Base-by-base conservation (phyloP, 495 filamentous ascomycete species). In the Articulospora tetracladia region DNA sequence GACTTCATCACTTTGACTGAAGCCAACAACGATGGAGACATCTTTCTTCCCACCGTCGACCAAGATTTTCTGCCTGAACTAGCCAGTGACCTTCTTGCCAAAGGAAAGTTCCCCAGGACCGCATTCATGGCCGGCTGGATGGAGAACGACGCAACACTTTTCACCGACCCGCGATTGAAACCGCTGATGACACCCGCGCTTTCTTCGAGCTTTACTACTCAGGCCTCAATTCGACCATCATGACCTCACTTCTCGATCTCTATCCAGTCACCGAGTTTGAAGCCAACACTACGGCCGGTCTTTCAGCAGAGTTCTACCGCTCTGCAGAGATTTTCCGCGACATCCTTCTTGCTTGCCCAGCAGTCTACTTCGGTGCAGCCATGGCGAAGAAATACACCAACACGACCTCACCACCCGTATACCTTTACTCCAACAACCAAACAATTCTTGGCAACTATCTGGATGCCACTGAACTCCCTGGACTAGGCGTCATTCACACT, bases 21-120 rank as follows among this genome's bases (percentile, higher is more conserved):
- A 85, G 66, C 78, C 66, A 57, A 85, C 82, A 0, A 72, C 85
- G 10, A 77, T 81, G 10, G 73, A 85, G 7, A 0, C 86, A 86
- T 63, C 67, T 88, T 2, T 83, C 83, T 26, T 78, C 85, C 1
- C 81, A 84, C 0, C 83, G 87, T 68, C 82, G 85, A 27, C 77
- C 67, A 13, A 66, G 20, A 78, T 79, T 6, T 68, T 78, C 1
- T 82, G 76, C 32, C 79, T 83, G 0, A 83, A 86, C 75, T 49
- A 67, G 69, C 34, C 55, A 67, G 36, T 0, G 32, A 74, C 0
- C 69, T 86, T 0, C 74, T 76, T 0, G 59, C 58, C n/a, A 62
- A 60, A 0, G 79, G 82, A 2, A 74, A 76, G 53, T 89, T 86
- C 64, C 70, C 54, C n/a, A 53, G 67, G 52, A 76, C 84, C 1